Evolutionary conservation across 306 rosid genomes (phyloP), one percentile per base, ranked within the genome.

Genomic region (Crataegus laevigata): DNA sequence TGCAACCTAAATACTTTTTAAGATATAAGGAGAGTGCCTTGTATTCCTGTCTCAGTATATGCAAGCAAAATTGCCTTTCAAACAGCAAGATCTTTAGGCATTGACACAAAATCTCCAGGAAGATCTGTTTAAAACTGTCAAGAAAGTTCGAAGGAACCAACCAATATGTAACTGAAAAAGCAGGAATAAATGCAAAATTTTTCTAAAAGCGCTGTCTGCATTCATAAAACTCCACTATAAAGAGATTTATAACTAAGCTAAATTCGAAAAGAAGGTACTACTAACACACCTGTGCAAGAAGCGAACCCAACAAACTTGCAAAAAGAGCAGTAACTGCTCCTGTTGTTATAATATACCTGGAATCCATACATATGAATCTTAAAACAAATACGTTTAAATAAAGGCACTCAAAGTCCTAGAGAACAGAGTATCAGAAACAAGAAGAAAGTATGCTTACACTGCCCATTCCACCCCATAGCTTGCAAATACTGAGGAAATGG

Each of bases 261-360:
- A 18, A 77, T 58, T 62, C 40, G 43, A 43, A 30, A 34, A 25
- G 10, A 75, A 67, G 17, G 36, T 68, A 62, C 76, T 58, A 63
- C 32, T 68, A 36, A 25, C 61, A 73, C 82, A 89, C 97, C 97
- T 89, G 97, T 78, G 97, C 91, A 85, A 91, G 97, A 78, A 91
- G 69, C 19, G 96, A 89, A 72, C 96, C 97, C 78, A 91, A 81
- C 88, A 91, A 83, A 84, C 96, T 91, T 40, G 93, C 72, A 84
- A 71, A 88, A 63, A 91, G 91, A 69, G 97, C 97, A 79, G 97
- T 89, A 63, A 91, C 87, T 8, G 97, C 90, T 77, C 96, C 97
- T 26, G 74, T 79, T 63, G 96, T 86, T 79, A 91, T 89, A 68
- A 91, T 68, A 72, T 88, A 91, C 85, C 97, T 91, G 86, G 69